These are phyloP conservation scores for Exobasidium cylindrosporum DNA, from an alignment of 1,284 basidiomycete genomes.

Conservation along the genomic window DNA sequence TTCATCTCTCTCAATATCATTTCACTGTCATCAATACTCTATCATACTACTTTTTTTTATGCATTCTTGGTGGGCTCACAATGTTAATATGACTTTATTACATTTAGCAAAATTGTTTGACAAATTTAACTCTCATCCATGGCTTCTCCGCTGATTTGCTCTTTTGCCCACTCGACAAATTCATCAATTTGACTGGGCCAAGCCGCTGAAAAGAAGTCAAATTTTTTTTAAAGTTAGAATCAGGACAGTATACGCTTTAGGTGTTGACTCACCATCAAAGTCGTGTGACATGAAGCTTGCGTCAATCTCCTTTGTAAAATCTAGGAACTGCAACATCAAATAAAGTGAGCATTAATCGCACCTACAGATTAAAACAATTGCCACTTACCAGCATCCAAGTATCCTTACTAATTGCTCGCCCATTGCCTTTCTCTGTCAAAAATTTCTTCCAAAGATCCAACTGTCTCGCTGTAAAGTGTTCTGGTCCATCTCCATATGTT, in stretches of 20 bases:
- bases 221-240: constrained; percentile 13
- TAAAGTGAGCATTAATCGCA: constrained; percentile 1
- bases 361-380: constrained; percentile 5
- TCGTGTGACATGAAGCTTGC: constrained; percentile 77
- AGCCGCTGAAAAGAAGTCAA: constrained; percentile 62
- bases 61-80: background rate
- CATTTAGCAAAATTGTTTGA: background rate
- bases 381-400: constrained; percentile 75
- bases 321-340: constrained; percentile 61
- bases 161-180: constrained; percentile 63
- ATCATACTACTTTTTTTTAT: constrained; percentile 11
- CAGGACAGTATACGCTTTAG: background rate
- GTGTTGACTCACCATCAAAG: constrained; percentile 66
- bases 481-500: constrained; percentile 58
- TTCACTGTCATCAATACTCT: too few species aligned
- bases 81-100: background rate
- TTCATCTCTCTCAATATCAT: background rate
- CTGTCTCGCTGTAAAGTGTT: constrained; percentile 69
- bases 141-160: constrained; percentile 22
- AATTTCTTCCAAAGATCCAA: constrained; percentile 82
- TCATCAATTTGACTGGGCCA: constrained; percentile 88
- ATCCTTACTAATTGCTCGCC: constrained; percentile 85
- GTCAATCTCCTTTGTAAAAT: constrained; percentile 79
- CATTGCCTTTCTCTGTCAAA: constrained; percentile 64
- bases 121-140: constrained; percentile 30